phyloP scores from a whole-genome alignment of 176 grass and related monocot species.

The Elymus sibiricus region DNA sequence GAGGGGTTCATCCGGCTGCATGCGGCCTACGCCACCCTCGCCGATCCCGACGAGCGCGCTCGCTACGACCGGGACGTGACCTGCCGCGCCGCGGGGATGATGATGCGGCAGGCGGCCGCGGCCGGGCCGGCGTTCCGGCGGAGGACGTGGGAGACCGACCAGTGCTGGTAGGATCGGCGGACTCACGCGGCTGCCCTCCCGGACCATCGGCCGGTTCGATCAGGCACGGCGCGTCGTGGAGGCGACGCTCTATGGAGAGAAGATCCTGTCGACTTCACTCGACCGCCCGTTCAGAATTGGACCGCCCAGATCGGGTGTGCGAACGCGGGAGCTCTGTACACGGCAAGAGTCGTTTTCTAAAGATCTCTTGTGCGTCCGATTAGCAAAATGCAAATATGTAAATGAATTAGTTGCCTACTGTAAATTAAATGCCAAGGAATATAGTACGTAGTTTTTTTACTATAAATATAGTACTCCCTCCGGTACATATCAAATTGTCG shows the following conservation, averaged over 20 bases:
- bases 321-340: background rate
- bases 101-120: background rate
- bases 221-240: background rate
- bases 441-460: background rate
- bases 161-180: conserved; percentile 54
- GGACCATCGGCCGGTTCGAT: background rate
- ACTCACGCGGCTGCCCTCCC: background rate
- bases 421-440: background rate
- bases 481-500: too few relatives aligned
- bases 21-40: conserved; percentile 62
- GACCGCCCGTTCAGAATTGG: too few relatives aligned
- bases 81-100: background rate
- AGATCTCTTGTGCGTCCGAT: conserved; percentile 17
- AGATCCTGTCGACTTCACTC: too few relatives aligned
- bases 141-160: conserved; percentile 69
- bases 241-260: background rate
- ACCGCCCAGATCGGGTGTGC: background rate
- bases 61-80: conserved; percentile 56
- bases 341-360: conserved; percentile 3
- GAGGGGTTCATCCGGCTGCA: conserved; percentile 69
- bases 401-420: background rate
- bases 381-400: background rate
- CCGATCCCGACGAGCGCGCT: conserved; percentile 52
- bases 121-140: background rate
- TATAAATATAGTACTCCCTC: too few relatives aligned